These are phyloP conservation scores for Ramaria rubella DNA, from an alignment of 768 basidiomycete genomes.

Conservation along the genomic window DNA sequence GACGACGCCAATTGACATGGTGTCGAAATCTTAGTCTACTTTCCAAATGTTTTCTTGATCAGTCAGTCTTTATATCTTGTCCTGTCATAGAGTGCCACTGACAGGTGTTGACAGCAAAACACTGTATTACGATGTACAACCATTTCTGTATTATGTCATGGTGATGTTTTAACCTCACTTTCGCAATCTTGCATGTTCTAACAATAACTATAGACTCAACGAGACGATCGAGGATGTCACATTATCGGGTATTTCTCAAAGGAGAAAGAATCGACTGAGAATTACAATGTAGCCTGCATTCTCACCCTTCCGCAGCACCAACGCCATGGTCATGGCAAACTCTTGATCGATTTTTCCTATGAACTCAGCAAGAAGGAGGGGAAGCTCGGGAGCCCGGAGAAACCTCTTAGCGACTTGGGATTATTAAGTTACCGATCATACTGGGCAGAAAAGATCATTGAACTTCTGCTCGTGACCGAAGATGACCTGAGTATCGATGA, in stretches of 20 bases:
- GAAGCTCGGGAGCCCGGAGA: slow-evolving; percentile 95
- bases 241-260: slow-evolving; percentile 98
- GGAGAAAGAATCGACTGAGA: slow-evolving; percentile 97
- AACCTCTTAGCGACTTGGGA: slow-evolving; percentile 92
- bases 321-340: slow-evolving; percentile 89
- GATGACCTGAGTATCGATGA: slow-evolving; percentile 90
- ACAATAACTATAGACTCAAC: slow-evolving; percentile 47
- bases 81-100: slow-evolving; percentile 18
- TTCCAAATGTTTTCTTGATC: slow-evolving; percentile 97
- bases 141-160: slow-evolving; percentile 99
- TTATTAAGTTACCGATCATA: slow-evolving; percentile 90
- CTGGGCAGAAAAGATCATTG: slow-evolving; percentile 96
- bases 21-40: slow-evolving; percentile 94
- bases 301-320: slow-evolving; percentile 98
- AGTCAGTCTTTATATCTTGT: slow-evolving; percentile 49
- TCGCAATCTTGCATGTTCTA: not conserved
- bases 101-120: slow-evolving; percentile 63
- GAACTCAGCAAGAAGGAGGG: slow-evolving; percentile 95
- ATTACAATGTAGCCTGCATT: slow-evolving; percentile 98
- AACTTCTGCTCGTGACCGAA: slow-evolving; percentile 63
- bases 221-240: slow-evolving; percentile 89
- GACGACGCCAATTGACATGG: slow-evolving; percentile 91
- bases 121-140: slow-evolving; percentile 98
- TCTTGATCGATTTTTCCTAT: slow-evolving; percentile 97
- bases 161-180: slow-evolving; percentile 34